Base-by-base conservation (phyloP, 306 rosid species). In the Cucumis cinereus region DNA sequence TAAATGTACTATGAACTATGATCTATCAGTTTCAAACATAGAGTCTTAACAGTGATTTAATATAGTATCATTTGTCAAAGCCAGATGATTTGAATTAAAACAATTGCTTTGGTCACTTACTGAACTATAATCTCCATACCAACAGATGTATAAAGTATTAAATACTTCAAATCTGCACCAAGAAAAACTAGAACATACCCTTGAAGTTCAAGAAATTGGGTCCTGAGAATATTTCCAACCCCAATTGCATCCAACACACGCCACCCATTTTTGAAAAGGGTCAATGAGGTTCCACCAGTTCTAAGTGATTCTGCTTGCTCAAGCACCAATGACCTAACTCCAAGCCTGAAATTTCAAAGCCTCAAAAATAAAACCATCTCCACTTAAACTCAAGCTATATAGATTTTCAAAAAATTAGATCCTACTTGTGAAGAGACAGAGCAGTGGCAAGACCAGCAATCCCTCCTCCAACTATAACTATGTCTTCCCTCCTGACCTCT, bases 241-340 rank as follows among this genome's bases (percentile, higher is more conserved):
- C 97, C 98, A 22, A 93, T 86, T n/a, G 90, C 92, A 86, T 93
- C 93, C 78, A 93, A 86, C 3, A 86, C 96, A 12, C 87, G 84
- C 98, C 98, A 93, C 8, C 97, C 96, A 8, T 93, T 93, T 80
- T 91, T 93, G 87, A 85, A 89, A 72, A 93, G 98, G 56, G 97
- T 91, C 38, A 93, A 90, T 22, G 98, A 93, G 77, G 96, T 89
- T 77, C 98, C 98, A 76, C 90, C 84, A 0, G 88, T 89, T 4
- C 93, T 82, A 36, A 89, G 89, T 6, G 90, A 86, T 41, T 81
- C 89, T 52, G 85, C 83, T 63, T 89, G 92, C 85, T 89, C 93
- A 16, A 89, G 85, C 71, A 89, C 89, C 77, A 82, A 41, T 15
- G 96, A 91, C 49, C 81, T 58, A 82, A 93, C 71, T 52, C 98